Conservation (phyloP, 208 protist species). For the Trypanosoma brucei region DNA sequence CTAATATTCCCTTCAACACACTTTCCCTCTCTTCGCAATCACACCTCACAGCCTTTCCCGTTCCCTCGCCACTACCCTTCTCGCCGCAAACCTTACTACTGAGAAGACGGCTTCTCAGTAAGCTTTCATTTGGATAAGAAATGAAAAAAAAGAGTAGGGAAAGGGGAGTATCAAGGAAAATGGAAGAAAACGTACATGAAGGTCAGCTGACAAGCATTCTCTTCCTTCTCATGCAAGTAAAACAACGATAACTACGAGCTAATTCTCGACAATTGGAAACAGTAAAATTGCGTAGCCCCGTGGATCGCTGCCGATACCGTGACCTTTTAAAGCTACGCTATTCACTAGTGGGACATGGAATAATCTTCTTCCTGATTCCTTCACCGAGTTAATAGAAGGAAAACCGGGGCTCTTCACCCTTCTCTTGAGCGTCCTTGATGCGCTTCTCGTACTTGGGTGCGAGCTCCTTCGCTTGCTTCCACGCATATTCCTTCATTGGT, state of each 20-base stretch:
- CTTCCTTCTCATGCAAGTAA: slow-evolving; percentile 4
- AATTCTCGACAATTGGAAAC: too few species aligned
- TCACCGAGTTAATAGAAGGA: slow-evolving; percentile 61
- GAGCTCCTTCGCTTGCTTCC: slow-evolving; percentile 86
- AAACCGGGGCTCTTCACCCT: slow-evolving; percentile 80
- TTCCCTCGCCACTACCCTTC: too few species aligned
- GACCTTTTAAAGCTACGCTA: too few species aligned
- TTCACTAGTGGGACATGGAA: neutral
- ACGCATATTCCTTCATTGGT: slow-evolving; percentile 82
- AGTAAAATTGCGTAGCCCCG: too few species aligned
- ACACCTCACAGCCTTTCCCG: too few species aligned
- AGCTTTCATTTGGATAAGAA: neutral
- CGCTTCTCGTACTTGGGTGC: slow-evolving; percentile 82
- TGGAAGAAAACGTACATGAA: neutral
- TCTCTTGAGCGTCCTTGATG: slow-evolving; percentile 68
- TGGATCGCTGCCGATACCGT: too few species aligned
- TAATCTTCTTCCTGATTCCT: neutral
- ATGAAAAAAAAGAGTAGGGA: neutral
- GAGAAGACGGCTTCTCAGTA: too few species aligned
- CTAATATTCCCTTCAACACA: neutral
- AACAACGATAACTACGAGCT: neutral
- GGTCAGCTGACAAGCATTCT: neutral
- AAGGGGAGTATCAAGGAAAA: too few species aligned
- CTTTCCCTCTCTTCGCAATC: too few species aligned
- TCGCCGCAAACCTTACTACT: too few species aligned